Conservation (phyloP, 805 yeast species). For the Ogataea corticis region DNA sequence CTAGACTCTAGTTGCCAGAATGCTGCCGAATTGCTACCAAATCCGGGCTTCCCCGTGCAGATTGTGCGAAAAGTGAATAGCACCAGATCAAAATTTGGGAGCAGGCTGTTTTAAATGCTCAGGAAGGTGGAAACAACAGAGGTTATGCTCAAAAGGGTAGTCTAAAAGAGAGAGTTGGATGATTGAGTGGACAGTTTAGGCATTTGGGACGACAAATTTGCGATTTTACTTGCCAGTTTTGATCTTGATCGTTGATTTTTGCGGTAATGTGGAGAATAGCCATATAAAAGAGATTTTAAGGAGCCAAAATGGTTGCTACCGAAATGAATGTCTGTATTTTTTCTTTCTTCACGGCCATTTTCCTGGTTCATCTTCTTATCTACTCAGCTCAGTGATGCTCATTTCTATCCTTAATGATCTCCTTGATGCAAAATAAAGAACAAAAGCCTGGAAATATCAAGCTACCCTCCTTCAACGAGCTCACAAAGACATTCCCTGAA, state of each 20-base stretch:
- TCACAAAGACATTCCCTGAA: constrained; percentile 22
- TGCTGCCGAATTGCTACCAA: neutral
- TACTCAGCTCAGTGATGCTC: neutral
- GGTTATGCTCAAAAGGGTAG: neutral
- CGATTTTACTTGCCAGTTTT: neutral
- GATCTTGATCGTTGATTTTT: constrained; percentile 1
- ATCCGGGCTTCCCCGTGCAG: neutral
- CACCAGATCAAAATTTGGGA: neutral
- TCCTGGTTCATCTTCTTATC: neutral
- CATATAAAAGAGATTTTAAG: no score
- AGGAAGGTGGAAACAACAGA: neutral
- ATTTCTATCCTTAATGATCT: constrained; percentile 9
- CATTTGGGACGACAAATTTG: neutral
- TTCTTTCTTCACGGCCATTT: neutral
- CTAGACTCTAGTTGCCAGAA: neutral
- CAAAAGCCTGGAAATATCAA: constrained; percentile 12
- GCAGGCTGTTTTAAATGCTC: neutral
- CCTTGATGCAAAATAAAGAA: constrained; percentile 15
- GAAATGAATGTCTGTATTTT: neutral
- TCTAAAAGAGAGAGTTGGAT: neutral
- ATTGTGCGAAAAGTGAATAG: neutral
- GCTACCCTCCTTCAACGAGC: constrained; percentile 26
- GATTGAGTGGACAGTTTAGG: neutral
- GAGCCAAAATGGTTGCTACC: no score
- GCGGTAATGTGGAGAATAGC: neutral